phyloP scores from a whole-genome alignment of 106 monocot species.

The Alisma plantagoaquatica region DNA sequence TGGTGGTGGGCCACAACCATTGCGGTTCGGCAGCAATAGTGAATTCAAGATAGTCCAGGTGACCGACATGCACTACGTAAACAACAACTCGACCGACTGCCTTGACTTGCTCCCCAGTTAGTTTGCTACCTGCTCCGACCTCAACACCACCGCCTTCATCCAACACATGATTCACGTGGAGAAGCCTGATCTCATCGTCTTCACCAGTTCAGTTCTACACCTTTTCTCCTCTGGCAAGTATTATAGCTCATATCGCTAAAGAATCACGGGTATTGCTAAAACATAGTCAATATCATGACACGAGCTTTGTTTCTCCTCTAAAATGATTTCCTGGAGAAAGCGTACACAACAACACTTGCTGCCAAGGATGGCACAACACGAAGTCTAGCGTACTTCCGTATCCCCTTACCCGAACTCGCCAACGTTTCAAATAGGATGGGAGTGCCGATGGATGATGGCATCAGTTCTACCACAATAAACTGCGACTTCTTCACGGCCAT shows the following conservation, averaged over 20 bases:
- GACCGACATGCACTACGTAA: conserved; percentile 81
- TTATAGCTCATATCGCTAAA: conserved; percentile 51
- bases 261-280: conserved; percentile 49
- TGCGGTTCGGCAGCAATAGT: too few species aligned
- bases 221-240: too few species aligned
- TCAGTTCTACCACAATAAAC: too few species aligned
- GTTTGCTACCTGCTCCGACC: conserved; percentile 25
- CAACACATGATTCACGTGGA: conserved; percentile 49
- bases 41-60: conserved; percentile 79
- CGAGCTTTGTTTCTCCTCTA: conserved; percentile 75
- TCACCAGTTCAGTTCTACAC: too few species aligned
- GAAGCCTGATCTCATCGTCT: conserved; percentile 75
- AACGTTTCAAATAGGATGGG: conserved; percentile 47
- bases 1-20: too few species aligned
- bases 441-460: too few species aligned
- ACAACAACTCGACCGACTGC: conserved; percentile 47
- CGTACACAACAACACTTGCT: conserved; percentile 27
- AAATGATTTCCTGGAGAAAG: conserved; percentile 63
- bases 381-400: conserved; percentile 68
- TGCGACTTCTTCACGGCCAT: too few species aligned
- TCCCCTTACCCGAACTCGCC: conserved; percentile 60
- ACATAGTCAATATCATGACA: too few species aligned
- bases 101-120: conserved; percentile 38
- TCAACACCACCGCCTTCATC: conserved; percentile 66
- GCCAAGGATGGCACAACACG: conserved; percentile 49